phyloP scores from a whole-genome alignment of 192 early-diverging fungal species.

The Helicostylum pulchrum region DNA sequence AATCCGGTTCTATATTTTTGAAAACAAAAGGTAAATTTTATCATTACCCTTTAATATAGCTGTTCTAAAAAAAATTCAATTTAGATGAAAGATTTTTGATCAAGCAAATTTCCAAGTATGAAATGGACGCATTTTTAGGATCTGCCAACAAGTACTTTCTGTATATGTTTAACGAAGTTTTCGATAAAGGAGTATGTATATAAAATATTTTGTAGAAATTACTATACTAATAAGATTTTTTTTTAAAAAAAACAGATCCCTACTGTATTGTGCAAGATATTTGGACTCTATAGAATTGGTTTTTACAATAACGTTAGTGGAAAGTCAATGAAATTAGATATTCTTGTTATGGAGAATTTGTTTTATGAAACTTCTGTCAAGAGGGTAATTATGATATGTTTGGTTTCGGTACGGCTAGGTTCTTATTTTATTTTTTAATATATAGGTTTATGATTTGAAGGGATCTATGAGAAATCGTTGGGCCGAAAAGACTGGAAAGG shows the following conservation, averaged over 20 bases:
- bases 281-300: slow-evolving; percentile 88
- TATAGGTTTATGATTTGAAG: slow-evolving; percentile 86
- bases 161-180: slow-evolving; percentile 79
- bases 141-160: slow-evolving; percentile 91
- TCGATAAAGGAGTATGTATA: slow-evolving; percentile 56
- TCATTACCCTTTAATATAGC: not conserved
- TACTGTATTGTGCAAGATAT: slow-evolving; percentile 83
- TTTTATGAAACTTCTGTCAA: slow-evolving; percentile 80
- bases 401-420: not conserved
- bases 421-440: not conserved
- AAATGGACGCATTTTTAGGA: slow-evolving; percentile 83
- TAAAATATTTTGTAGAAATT: not conserved
- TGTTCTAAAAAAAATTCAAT: not conserved
- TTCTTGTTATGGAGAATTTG: slow-evolving; percentile 94
- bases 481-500: slow-evolving; percentile 79
- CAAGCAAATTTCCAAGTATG: slow-evolving; percentile 82
- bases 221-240: no score
- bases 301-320: slow-evolving; percentile 79
- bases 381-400: slow-evolving; percentile 40
- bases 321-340: slow-evolving; percentile 79
- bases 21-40: slow-evolving; percentile 64
- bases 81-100: slow-evolving; percentile 86
- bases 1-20: slow-evolving; percentile 87
- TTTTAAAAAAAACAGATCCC: slow-evolving; percentile 52
- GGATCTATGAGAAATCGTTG: slow-evolving; percentile 93